Evolutionary conservation across 768 basidiomycete genomes (phyloP).

Genomic region (Termitomyces sp.): DNA sequence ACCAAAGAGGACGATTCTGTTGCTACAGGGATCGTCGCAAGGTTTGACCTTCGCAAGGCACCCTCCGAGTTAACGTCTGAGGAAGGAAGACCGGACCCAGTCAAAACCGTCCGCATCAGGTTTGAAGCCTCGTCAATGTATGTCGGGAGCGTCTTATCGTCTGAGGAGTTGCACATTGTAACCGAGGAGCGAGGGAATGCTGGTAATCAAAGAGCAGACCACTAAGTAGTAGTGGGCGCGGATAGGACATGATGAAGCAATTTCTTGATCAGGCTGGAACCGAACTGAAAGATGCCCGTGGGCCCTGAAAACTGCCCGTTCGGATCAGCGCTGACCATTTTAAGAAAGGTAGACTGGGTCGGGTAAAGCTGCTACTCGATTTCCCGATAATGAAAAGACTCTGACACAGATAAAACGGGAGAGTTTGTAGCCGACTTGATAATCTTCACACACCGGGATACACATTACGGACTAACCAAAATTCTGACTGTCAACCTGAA

Average conservation of each 20-base stretch:
- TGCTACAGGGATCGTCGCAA: background rate
- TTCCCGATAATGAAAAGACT: background rate
- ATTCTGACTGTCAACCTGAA: background rate
- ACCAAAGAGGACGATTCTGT: background rate
- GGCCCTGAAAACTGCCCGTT: background rate
- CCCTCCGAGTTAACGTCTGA: background rate
- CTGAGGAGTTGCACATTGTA: background rate
- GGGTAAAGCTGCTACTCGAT: background rate
- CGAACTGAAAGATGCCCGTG: background rate
- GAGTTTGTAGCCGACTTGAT: background rate
- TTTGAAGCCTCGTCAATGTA: background rate
- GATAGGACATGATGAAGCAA: background rate
- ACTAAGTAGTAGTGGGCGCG: no score
- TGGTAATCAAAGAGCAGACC: background rate
- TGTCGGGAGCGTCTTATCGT: background rate
- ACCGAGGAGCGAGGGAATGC: background rate
- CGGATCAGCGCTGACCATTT: background rate
- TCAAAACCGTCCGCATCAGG: background rate
- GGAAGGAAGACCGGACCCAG: background rate
- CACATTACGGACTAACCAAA: background rate
- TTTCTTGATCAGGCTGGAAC: background rate
- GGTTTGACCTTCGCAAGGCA: background rate
- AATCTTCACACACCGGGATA: background rate
- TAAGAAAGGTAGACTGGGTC: background rate
- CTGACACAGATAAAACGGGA: background rate